Base-by-base conservation (phyloP, 352 stramenopile species). In the Phytophthora syringae region DNA sequence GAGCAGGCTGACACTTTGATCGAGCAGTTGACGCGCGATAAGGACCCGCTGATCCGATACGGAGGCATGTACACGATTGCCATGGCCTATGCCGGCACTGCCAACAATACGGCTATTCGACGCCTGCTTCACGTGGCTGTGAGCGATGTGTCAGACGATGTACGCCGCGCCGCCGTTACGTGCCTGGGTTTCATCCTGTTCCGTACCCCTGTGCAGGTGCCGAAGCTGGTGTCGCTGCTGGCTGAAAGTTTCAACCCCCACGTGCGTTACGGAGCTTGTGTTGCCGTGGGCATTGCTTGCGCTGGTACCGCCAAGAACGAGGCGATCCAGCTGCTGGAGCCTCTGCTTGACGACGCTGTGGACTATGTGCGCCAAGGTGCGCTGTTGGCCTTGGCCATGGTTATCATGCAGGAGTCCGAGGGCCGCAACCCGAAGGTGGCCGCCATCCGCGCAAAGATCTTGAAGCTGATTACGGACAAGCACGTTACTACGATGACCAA, bases 181-280 rank as follows among this genome's bases (percentile, higher is more conserved):
- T 97, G 90, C 37, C 70, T 99, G 18, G 98, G 98, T 27, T 99
- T 99, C 65, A 96, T 99, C 27, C 76, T 99, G 51, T 99, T 99
- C 86, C 97, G 98, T 52, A 98, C 94, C 25, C 97, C 97, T 13
- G 94, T 99, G 60, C 95, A 98, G 56, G 88, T 95, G 30, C 88
- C 88, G 4, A 95, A 94, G 64, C 67, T 98, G 34, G 94, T 98
- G 30, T 94, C 89, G 42, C 81, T 99, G 28, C 79, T 99, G n/a
- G 88, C 98, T 2, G 98, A 99, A 67, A 98, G 90, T 66, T 99
- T 99, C 81, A 99, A 99, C 82, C 97, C 98, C 36, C 97, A 99
- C 82, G 98, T 99, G 28, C 94, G 98, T 43, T 99, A 99, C 77
- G 98, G 97, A 12, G 97, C 97, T 58, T 99, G 97, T 78, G 97